phyloP scores from a whole-genome alignment of 1,139 yeast genomes.

The Komagataea norvegica region DNA sequence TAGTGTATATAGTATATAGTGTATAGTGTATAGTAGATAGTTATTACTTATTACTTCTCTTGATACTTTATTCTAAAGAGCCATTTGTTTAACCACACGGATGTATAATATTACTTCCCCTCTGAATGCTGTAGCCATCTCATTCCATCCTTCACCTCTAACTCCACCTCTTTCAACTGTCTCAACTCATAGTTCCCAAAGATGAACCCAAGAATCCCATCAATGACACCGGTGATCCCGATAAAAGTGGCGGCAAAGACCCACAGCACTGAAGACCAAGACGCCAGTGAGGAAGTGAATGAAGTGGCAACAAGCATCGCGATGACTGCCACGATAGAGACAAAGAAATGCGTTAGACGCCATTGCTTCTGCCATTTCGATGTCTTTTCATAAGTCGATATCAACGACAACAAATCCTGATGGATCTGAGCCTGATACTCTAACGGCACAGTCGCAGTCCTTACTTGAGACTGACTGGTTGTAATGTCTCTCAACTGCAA shows the following conservation, averaged over 20 bases:
- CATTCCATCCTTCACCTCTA: constrained; percentile 50
- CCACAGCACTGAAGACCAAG: constrained; percentile 59
- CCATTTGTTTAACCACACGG: no score
- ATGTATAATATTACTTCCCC: neutral
- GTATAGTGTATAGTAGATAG: no score
- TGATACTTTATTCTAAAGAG: no score
- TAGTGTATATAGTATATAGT: no score
- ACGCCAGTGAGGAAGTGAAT: constrained; percentile 53
- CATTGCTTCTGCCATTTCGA: constrained; percentile 59
- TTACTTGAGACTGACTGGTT: no score
- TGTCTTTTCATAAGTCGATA: constrained; percentile 49
- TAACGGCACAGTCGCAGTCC: no score
- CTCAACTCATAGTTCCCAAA: constrained; percentile 79
- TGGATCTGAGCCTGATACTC: constrained; percentile 34
- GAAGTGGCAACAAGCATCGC: constrained; percentile 52
- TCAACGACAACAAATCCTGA: constrained; percentile 50
- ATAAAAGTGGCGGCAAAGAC: constrained; percentile 47
- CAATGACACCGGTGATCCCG: constrained; percentile 61
- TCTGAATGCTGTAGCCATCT: constrained; percentile 8
- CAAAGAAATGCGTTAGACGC: constrained; percentile 61
- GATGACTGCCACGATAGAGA: constrained; percentile 47
- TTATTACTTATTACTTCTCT: no score
- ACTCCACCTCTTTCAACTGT: constrained; percentile 64
- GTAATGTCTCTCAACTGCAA: no score
- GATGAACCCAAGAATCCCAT: constrained; percentile 73